Conservation (phyloP, 139 green algal species). For the Asterochloris erici region DNA sequence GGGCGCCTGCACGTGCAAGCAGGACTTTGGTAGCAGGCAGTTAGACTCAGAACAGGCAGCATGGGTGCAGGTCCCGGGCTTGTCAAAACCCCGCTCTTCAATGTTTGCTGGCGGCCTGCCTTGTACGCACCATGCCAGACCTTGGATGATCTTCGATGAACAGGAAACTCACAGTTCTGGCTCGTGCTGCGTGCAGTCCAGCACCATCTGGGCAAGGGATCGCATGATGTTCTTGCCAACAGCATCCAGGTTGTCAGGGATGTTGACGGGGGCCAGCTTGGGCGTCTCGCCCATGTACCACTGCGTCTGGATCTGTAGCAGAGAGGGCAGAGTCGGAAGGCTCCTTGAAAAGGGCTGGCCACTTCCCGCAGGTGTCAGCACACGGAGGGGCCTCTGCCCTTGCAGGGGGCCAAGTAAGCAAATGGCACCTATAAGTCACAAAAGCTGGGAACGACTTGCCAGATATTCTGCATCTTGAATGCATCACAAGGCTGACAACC, state of each 20-base stretch:
- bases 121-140: no score
- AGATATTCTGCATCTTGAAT: background rate
- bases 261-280: conserved; percentile 31
- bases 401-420: background rate
- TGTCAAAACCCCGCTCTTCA: no score
- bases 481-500: no score
- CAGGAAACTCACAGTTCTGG: conserved; percentile 5
- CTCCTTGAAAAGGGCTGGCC: background rate
- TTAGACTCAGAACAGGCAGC: no score
- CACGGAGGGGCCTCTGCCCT: no score
- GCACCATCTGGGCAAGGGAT: conserved; percentile 20
- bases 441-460: background rate
- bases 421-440: background rate
- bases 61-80: no score
- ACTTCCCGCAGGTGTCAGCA: no score
- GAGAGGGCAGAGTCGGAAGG: background rate
- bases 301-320: conserved; percentile 14
- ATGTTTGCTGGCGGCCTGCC: no score
- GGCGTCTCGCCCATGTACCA: conserved; percentile 18
- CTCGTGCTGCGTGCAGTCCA: conserved; percentile 25
- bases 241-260: background rate
- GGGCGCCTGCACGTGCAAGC: no score
- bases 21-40: no score
- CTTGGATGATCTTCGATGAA: no score
- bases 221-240: background rate